A percentile compares a stretch with the other conserved stretches of the same genome.
phyloP scores from a whole-genome alignment of 495 filamentous ascomycete genomes.

The Acidiella bohemica region DNA sequence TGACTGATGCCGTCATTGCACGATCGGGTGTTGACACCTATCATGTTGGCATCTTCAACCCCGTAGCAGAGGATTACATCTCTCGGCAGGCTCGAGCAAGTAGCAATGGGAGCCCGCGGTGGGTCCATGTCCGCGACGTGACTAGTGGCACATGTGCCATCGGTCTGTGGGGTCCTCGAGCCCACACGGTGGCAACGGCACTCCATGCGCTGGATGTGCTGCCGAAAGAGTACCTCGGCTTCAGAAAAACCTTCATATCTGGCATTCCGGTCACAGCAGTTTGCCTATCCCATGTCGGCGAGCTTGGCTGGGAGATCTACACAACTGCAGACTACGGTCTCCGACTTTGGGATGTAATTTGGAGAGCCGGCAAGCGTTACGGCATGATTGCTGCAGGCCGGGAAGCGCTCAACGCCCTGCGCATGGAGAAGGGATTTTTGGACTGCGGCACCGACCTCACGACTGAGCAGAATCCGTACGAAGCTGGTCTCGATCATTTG shows the following conservation, averaged over 20 bases:
- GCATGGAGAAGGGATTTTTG: conserved; percentile 37
- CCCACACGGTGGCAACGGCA: conserved; percentile 28
- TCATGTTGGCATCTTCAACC: conserved; percentile 36
- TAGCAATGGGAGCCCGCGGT: conserved; percentile 16
- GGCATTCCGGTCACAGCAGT: conserved; percentile 33
- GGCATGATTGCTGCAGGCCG: conserved; percentile 38
- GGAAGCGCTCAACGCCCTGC: conserved; percentile 35
- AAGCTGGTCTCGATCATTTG: conserved; percentile 32
- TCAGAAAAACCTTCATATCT: conserved; percentile 20
- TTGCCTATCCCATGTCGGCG: conserved; percentile 37
- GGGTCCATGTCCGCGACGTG: conserved; percentile 36
- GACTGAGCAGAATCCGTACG: conserved; percentile 37
- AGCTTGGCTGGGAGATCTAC: conserved; percentile 40
- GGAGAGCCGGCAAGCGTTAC: conserved; percentile 32
- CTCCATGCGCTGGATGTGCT: conserved; percentile 31
- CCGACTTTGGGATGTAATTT: conserved; percentile 36
- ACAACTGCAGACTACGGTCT: conserved; percentile 35
- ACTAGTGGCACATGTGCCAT: conserved; percentile 39
- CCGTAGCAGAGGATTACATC: conserved; percentile 35
- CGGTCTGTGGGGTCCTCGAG: conserved; percentile 39
- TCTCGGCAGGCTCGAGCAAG: conserved; percentile 30
- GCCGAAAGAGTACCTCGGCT: too few relatives aligned
- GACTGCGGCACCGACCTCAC: conserved; percentile 35
- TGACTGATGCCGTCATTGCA: conserved; percentile 32
- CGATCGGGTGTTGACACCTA: conserved; percentile 30